Evolutionary conservation across 139 green algal genomes (phyloP), one percentile per base, ranked within the genome.

Genomic region (Chlamydomonas eustigma): DNA sequence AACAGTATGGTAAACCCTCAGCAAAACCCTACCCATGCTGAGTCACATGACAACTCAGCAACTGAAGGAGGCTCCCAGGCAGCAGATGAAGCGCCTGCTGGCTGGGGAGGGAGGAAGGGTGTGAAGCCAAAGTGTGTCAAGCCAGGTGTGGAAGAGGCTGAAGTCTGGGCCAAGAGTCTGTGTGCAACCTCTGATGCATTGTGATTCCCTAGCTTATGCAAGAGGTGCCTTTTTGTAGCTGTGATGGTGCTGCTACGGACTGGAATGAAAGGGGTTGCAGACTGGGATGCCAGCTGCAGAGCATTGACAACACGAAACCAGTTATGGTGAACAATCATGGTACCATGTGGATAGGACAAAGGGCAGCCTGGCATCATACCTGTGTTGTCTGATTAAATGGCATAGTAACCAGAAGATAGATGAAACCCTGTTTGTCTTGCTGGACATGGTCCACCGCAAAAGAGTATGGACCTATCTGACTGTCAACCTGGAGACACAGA

Each of bases 391-490:
- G 79, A 24, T 74, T 38, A 33, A 38, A 1, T 0, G 79, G 83
- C 35, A 33, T 28, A 4, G 77, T 76, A 0, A 85, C 77, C 25
- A 88, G 51, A 0, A 85, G 51, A 39, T 82, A 79, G 2, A 51
- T 38, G 0, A 82, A 39, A 24, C 79, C 83, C 4, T 74, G 71
- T 30, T 65, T 80, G 79, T 88, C 77, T 34, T 84, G 76, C 50
- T 78, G 68, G 5, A 88, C 36, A 2, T 51, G 51, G 1, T 32
- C 33, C 8, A 88, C n/a, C 0, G 22, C 37, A 44, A 85, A 85
- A 18, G 76, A 50, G 51, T 73, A 79, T 4, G 79, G n/a, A 0
- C 79, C 74, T 0, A 84, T 37, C 25, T 58, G 44, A 18, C 44
- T 58, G 44, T 58, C 44, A 12, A 58, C 44, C 52, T 4, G 0